phyloP scores from a whole-genome alignment of 306 rosid species.

The Myrica gale region DNA sequence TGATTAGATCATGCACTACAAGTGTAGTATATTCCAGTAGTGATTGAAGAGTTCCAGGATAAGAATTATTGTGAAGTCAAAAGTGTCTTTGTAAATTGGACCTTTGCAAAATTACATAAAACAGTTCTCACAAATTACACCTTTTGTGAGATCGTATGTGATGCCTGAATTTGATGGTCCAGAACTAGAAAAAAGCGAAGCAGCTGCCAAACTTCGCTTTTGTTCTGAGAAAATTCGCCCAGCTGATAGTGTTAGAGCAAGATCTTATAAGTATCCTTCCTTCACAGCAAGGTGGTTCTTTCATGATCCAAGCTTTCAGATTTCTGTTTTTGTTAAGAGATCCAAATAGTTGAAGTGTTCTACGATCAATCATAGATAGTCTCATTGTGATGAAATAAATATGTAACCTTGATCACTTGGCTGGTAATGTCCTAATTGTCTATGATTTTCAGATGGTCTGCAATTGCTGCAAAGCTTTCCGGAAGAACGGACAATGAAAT shows the following conservation, averaged over 20 bases:
- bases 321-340: too few relatives aligned
- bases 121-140: neutral
- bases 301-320: too few relatives aligned
- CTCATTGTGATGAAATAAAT: too few relatives aligned
- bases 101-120: neutral
- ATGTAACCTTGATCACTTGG: neutral
- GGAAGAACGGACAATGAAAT: conserved; percentile 47
- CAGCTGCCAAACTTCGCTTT: neutral
- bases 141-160: neutral
- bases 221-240: neutral
- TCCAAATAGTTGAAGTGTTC: too few relatives aligned
- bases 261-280: neutral
- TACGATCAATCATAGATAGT: too few relatives aligned
- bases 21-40: neutral
- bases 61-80: neutral
- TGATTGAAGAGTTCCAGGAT: neutral
- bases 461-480: conserved; percentile 39
- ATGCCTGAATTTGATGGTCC: neutral
- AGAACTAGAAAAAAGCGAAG: neutral
- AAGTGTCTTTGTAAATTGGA: neutral
- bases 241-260: neutral
- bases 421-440: neutral
- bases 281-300: too few relatives aligned
- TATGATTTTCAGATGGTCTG: conserved; percentile 35
- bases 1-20: too few relatives aligned